These are phyloP conservation scores for Fusarium sp. DNA, from an alignment of 2,329 filamentous ascomycete genomes.

Conservation along the genomic window DNA sequence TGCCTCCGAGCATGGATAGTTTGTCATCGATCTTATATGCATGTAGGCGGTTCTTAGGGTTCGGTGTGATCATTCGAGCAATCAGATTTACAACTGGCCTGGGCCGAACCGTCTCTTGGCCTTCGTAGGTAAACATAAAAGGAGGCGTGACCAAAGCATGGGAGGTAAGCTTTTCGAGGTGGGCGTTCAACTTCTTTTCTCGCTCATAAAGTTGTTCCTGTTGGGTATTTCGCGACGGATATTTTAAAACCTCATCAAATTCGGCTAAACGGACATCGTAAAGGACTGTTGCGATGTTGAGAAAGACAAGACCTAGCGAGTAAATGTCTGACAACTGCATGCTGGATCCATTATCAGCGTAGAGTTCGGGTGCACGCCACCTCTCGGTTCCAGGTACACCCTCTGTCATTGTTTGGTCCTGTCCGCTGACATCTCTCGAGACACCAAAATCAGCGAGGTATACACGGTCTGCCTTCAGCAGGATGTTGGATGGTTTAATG, in stretches of 20 bases:
- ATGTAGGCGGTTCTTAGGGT: slow-evolving; percentile 49
- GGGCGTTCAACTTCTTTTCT: slow-evolving; percentile 52
- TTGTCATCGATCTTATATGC: slow-evolving; percentile 56
- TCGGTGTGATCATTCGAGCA: slow-evolving; percentile 51
- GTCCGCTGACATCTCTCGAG: slow-evolving; percentile 59
- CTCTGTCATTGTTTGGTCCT: slow-evolving; percentile 59
- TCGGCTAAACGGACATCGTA: slow-evolving; percentile 55
- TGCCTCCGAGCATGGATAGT: slow-evolving; percentile 59
- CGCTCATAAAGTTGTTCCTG: slow-evolving; percentile 50
- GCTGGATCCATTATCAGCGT: slow-evolving; percentile 53
- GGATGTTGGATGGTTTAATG: slow-evolving; percentile 62
- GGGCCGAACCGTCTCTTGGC: slow-evolving; percentile 55
- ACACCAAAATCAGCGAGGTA: slow-evolving; percentile 64
- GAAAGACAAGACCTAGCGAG: slow-evolving; percentile 60
- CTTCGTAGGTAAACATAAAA: slow-evolving; percentile 54
- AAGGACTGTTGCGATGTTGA: slow-evolving; percentile 59
- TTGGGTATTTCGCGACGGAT: slow-evolving; percentile 44
- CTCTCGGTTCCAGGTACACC: slow-evolving; percentile 56
- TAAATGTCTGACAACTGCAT: slow-evolving; percentile 63
- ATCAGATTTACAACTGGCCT: slow-evolving; percentile 56
- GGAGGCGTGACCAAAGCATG: slow-evolving; percentile 52
- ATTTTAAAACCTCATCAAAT: slow-evolving; percentile 55
- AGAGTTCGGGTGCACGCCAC: slow-evolving; percentile 61
- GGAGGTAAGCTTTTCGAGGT: slow-evolving; percentile 51
- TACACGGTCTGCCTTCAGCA: slow-evolving; percentile 58